Conservation (phyloP, 805 yeast species). For the Geotrichum ghanense region DNA sequence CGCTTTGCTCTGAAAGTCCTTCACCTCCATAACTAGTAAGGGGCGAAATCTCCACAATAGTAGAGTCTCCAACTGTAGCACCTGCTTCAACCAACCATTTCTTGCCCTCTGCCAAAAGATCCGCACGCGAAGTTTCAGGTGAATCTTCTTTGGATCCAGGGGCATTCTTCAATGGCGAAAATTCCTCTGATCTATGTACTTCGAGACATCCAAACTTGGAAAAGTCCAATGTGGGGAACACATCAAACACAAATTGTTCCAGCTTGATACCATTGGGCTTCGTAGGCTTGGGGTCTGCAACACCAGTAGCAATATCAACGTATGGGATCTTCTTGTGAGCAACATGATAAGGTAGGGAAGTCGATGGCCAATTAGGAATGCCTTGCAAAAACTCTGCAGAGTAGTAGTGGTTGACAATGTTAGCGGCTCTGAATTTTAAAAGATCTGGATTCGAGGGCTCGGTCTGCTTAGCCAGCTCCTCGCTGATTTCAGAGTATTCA, state of each 20-base stretch:
- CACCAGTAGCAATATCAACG: slow-evolving; percentile 37
- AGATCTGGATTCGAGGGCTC: slow-evolving; percentile 42
- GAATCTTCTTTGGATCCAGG: slow-evolving; percentile 74
- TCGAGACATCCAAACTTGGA: slow-evolving; percentile 80
- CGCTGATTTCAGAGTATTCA: slow-evolving; percentile 84
- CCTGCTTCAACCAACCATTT: slow-evolving; percentile 66
- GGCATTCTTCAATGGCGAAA: slow-evolving; percentile 89
- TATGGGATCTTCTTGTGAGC: slow-evolving; percentile 81
- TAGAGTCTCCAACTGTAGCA: slow-evolving; percentile 37
- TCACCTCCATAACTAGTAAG: slow-evolving; percentile 66
- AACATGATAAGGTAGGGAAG: slow-evolving; percentile 75
- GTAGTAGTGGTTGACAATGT: slow-evolving; percentile 94
- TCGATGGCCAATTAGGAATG: slow-evolving; percentile 49
- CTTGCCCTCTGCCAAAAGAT: slow-evolving; percentile 55
- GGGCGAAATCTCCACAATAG: slow-evolving; percentile 66
- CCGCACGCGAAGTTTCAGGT: slow-evolving; percentile 66
- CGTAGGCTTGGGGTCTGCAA: slow-evolving; percentile 42
- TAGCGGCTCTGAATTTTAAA: slow-evolving; percentile 80
- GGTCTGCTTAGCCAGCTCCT: slow-evolving; percentile 54
- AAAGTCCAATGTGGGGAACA: slow-evolving; percentile 68
- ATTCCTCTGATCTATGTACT: slow-evolving; percentile 75
- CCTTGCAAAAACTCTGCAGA: slow-evolving; percentile 58
- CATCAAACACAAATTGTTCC: slow-evolving; percentile 96
- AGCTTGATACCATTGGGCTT: slow-evolving; percentile 84
- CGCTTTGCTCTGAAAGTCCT: slow-evolving; percentile 34